Conservation (phyloP, 108 stramenopile species). For the Bacterosira constricta region DNA sequence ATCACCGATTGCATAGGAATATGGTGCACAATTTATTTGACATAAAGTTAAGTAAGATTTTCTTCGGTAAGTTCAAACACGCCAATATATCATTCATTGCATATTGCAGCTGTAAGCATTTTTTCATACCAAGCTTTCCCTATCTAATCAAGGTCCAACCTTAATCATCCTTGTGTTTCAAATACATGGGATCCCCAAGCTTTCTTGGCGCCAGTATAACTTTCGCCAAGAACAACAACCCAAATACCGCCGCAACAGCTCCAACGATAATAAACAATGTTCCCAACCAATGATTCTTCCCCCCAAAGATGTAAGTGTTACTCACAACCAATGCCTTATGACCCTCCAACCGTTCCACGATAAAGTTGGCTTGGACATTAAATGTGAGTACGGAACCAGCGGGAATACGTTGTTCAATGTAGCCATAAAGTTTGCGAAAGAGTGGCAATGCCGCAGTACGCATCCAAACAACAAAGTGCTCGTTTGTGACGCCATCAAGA, state of each 20-base stretch:
- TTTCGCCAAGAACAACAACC: slow-evolving; percentile 83
- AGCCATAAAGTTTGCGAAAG: slow-evolving; percentile 98
- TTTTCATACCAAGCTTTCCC: too few species aligned
- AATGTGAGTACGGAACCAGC: slow-evolving; percentile 73
- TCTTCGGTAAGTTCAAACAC: too few species aligned
- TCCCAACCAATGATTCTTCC: slow-evolving; percentile 89
- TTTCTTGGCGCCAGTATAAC: slow-evolving; percentile 81
- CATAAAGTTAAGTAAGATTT: too few species aligned
- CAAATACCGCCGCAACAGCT: slow-evolving; percentile 69
- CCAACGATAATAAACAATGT: slow-evolving; percentile 86
- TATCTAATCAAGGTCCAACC: too few species aligned
- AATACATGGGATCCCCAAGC: slow-evolving; percentile 88
- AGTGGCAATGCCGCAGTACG: slow-evolving; percentile 86
- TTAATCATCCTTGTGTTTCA: slow-evolving; percentile 88
- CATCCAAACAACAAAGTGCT: slow-evolving; percentile 99
- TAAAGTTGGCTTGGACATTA: slow-evolving; percentile 84
- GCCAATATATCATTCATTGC: too few species aligned
- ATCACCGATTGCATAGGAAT: too few species aligned
- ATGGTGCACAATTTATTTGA: too few species aligned
- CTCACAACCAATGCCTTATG: slow-evolving; percentile 87
- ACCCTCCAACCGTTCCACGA: slow-evolving; percentile 84
- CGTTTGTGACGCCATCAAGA: slow-evolving; percentile 92
- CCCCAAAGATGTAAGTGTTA: slow-evolving; percentile 87
- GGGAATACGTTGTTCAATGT: slow-evolving; percentile 84
- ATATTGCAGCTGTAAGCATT: too few species aligned